A percentile compares a stretch with the other conserved stretches of the same genome.
These are phyloP conservation scores for Pichia membranifaciens DNA, from an alignment of 805 yeast genomes.

Conservation along the genomic window DNA sequence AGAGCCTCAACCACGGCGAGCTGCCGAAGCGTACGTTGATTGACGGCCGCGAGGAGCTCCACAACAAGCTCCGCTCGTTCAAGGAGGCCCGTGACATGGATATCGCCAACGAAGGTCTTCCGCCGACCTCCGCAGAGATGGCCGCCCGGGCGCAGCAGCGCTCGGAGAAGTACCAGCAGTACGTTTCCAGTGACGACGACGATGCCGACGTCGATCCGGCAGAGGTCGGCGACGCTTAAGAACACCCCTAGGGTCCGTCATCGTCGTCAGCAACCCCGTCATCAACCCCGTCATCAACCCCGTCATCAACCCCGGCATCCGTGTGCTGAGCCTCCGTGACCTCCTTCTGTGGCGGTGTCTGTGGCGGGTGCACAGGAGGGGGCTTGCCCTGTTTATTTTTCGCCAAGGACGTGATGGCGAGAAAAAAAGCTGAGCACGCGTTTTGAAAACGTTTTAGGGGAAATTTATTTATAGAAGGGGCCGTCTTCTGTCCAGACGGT, in stretches of 20 bases:
- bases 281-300: too few relatives aligned
- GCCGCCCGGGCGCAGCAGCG: constrained; percentile 36
- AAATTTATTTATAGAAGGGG: too few relatives aligned
- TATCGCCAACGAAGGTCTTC: constrained; percentile 77
- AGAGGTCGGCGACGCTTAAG: neutral
- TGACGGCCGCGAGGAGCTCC: constrained; percentile 77
- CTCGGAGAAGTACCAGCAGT: neutral
- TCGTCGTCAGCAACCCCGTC: too few relatives aligned
- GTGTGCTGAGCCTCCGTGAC: too few relatives aligned
- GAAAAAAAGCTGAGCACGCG: neutral
- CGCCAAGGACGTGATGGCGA: neutral
- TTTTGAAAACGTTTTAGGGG: too few relatives aligned
- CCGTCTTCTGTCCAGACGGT: too few relatives aligned
- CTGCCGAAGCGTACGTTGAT: constrained; percentile 83
- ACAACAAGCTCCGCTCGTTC: constrained; percentile 57
- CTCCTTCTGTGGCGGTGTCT: too few relatives aligned
- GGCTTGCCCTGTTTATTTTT: too few relatives aligned
- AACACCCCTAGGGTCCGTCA: too few relatives aligned
- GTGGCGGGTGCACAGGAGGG: too few relatives aligned
- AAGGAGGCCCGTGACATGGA: constrained; percentile 82
- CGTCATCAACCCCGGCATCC: too few relatives aligned
- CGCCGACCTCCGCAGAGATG: constrained; percentile 50
- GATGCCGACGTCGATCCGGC: too few relatives aligned
- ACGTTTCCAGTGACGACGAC: neutral
- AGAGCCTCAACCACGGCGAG: constrained; percentile 63